Base-by-base conservation (phyloP, 768 basidiomycete genomes). In the Agrocybe chaxingu region DNA sequence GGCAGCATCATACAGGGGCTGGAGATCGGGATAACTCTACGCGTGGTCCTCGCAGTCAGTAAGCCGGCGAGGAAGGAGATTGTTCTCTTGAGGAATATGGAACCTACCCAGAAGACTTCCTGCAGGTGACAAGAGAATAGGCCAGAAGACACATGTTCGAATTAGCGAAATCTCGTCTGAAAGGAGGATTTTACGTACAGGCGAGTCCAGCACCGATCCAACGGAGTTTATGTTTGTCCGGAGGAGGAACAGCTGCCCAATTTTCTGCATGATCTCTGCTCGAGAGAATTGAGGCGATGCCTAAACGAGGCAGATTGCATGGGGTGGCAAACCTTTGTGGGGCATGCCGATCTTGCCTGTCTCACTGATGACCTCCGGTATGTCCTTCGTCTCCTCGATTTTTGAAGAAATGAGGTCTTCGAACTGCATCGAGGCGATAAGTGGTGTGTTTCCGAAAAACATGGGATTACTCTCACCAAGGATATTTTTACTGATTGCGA, bases 401-500 rank as follows among this genome's bases (percentile, higher is more conserved):
- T 93, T 97, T 12, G 82, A 81, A 37, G 92, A 89, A 55, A 98
- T 92, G 37, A 95, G 76, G 39, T 90, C 89, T 70, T 98, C 95
- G 61, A 97, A 97, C 85, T 93, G 55, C 40, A 30, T 24, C 38
- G 24, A 37, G 41, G 32, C 31, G 41, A 49, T 34, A 56, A 34
- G 19, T 40, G 18, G 43, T 39, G 46, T 19, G 41, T 24, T 24
- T 24, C 24, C 24, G 24, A 24, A 32, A 30, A 11, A 42, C 44
- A 48, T 29, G 46, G 35, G n/a, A 37, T 33, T 29, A n/a, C n/a
- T 53, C 62, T 52, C 51, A 90, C 91, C 65, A 97, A 71, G 8
- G 95, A 97, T 66, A 98, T 96, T 72, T 97, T 98, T 56, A 96
- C 95, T 11, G 93, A 96, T 75, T 97, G 95, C 12, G 95, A 87